Conservation (phyloP, 768 basidiomycete genomes). For the Termitomyces sp. region DNA sequence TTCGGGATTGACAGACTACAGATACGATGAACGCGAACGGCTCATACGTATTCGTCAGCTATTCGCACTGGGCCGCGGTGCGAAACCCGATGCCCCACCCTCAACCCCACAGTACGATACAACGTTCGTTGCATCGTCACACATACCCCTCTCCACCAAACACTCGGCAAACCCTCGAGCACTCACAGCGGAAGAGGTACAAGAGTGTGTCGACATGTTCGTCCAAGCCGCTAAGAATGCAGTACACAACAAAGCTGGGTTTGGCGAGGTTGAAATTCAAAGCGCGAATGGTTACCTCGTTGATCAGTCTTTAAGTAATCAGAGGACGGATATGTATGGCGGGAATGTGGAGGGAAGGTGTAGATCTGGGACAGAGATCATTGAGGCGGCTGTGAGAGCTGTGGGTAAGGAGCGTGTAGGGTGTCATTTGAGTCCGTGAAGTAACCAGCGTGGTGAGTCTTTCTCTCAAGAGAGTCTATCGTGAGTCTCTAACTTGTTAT, state of each 20-base stretch:
- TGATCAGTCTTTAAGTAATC: conserved; percentile 69
- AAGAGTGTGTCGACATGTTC: conserved; percentile 44
- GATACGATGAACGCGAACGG: conserved; percentile 47
- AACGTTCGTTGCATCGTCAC: conserved; percentile 27
- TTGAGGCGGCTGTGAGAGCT: conserved; percentile 43
- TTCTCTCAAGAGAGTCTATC: neutral
- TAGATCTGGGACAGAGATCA: conserved; percentile 53
- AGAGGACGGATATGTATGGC: conserved; percentile 64
- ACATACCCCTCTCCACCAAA: conserved; percentile 18
- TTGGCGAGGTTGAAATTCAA: too few species aligned
- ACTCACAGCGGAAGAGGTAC: conserved; percentile 43
- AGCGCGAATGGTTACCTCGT: conserved; percentile 45
- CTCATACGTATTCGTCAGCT: conserved; percentile 47
- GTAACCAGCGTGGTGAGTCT: conserved; percentile 29
- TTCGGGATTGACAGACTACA: neutral
- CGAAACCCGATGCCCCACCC: too few species aligned
- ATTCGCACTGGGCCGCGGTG: conserved; percentile 56
- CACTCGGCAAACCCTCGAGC: conserved; percentile 27
- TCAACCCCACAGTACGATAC: conserved; percentile 20
- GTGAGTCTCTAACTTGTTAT: too few species aligned
- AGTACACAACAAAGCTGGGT: too few species aligned
- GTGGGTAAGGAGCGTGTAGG: conserved; percentile 51
- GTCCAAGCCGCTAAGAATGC: conserved; percentile 52
- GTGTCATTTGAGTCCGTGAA: conserved; percentile 58
- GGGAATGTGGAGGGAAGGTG: conserved; percentile 61